A percentile compares a stretch with the other conserved stretches of the same genome.
Evolutionary conservation across 202 grass and related monocot genomes (phyloP).

Genomic region (Panicum virgatum): DNA sequence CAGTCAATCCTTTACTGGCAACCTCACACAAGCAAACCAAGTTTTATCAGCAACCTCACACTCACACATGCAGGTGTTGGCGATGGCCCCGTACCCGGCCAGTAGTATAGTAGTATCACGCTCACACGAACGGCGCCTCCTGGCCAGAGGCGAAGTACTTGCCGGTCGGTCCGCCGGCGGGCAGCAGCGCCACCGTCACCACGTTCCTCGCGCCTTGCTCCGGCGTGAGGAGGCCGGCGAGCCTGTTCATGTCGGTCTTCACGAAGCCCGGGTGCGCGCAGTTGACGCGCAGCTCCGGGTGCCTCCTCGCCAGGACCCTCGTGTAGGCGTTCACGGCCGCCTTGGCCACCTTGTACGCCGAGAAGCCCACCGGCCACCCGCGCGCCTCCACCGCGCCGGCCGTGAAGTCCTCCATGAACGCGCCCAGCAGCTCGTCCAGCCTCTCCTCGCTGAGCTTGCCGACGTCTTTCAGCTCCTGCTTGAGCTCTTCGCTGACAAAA

Average conservation of each 20-base stretch:
- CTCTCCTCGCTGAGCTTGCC: constrained; percentile 31
- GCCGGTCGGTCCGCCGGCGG: too few relatives aligned
- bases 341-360: too few relatives aligned
- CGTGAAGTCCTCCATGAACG: constrained; percentile 40
- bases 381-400: background rate
- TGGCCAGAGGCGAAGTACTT: too few relatives aligned
- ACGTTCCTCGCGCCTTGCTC: background rate
- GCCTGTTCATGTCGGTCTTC: too few relatives aligned
- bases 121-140: too few relatives aligned
- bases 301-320: constrained; percentile 22
- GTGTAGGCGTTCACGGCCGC: constrained; percentile 15
- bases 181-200: too few relatives aligned
- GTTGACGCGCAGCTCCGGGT: constrained; percentile 34
- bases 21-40: too few relatives aligned
- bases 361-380: constrained; percentile 16
- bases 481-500: constrained; percentile 34
- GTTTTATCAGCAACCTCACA: too few relatives aligned
- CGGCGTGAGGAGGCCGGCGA: background rate
- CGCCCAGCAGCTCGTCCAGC: constrained; percentile 9
- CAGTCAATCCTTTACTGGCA: too few relatives aligned
- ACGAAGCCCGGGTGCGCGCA: constrained; percentile 14
- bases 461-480: constrained; percentile 12
- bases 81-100: too few relatives aligned
- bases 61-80: too few relatives aligned
- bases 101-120: too few relatives aligned